Base-by-base conservation (phyloP, 2,329 filamentous ascomycete species). In the Didymellaceae sp. region DNA sequence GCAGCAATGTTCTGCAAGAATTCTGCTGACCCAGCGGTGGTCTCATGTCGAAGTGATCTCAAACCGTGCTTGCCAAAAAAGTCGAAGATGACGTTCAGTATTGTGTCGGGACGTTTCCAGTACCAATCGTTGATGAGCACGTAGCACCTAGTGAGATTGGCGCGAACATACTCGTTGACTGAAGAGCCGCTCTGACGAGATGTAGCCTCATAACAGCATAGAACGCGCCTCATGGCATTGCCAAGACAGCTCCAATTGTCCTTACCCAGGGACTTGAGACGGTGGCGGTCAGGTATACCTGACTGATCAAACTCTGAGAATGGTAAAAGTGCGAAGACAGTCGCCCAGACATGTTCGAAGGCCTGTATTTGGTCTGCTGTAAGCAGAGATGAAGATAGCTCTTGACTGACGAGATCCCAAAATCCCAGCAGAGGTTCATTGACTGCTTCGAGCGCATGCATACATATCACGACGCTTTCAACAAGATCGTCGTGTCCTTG, bases 51-150 rank as follows among this genome's bases (percentile, higher is more conserved):
- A 43, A 86, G 68, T 44, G 81, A 77, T 32, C 75, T 72, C n/a
- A 86, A 70, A 13, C 71, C 74, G 30, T 80, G 79, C 30, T 74
- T 77, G 6, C 81, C 81, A 55, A 85, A 86, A 68, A 85, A 86
- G 64, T 85, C 82, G 56, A 84, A 85, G 0, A 84, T 66, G 0
- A 68, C 74, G 38, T 79, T 77, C 9, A 86, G 74, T 9, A 82
- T 75, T 13, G 72, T 55, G 30, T 84, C 83, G 60, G 82, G 84
- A 57, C 76, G 75, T 45, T 72, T 74, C 83, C 83, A 86, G 13
- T 79, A 77, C 84, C 83, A 86, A 21, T 59, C 59, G 25, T 75
- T 76, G 38, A 85, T 77, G 17, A 86, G 71, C 30, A 75, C 66
- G 57, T 80, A 77, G 58, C 82, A 85, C 55, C 84, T 74, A 10